Conservation (phyloP, 805 yeast genomes). For the Maudiozyma saulgeensis region DNA sequence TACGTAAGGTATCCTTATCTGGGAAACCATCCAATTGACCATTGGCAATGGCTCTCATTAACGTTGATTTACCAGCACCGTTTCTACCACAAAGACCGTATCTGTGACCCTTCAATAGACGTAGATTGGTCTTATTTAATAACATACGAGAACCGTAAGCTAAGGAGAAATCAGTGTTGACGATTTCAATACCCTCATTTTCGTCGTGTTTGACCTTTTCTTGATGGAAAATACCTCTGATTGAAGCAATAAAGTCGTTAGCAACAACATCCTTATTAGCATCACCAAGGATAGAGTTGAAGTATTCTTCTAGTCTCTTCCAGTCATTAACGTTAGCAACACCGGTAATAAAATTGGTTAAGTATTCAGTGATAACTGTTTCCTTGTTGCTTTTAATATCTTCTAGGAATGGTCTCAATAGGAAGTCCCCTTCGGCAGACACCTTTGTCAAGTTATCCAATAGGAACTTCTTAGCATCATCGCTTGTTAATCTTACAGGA, state of each 20-base stretch:
- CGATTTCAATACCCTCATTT: conserved; percentile 81
- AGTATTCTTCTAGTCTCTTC: conserved; percentile 49
- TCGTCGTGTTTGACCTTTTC: conserved; percentile 41
- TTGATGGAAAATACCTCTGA: conserved; percentile 46
- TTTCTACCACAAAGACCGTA: conserved; percentile 97
- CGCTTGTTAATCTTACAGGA: conserved; percentile 59
- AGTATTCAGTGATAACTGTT: conserved; percentile 35
- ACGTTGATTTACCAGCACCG: conserved; percentile 97
- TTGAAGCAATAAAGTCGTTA: conserved; percentile 35
- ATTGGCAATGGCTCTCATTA: conserved; percentile 92
- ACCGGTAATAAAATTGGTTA: conserved; percentile 44
- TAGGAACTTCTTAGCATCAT: conserved; percentile 42
- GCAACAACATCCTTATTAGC: conserved; percentile 30
- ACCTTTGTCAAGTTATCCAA: conserved; percentile 16
- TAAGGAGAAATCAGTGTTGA: conserved; percentile 86
- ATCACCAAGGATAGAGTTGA: conserved; percentile 34
- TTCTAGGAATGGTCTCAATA: conserved; percentile 18
- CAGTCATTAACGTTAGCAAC: conserved; percentile 71
- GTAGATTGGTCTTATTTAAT: conserved; percentile 80
- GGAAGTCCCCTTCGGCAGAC: conserved; percentile 5
- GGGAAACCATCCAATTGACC: conserved; percentile 98
- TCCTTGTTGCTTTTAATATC: conserved; percentile 10
- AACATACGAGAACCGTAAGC: conserved; percentile 98
- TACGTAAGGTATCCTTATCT: conserved; percentile 69
- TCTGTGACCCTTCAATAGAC: conserved; percentile 88